phyloP scores from a whole-genome alignment of 2,329 filamentous ascomycete species.

The Alternaria conjuncta region DNA sequence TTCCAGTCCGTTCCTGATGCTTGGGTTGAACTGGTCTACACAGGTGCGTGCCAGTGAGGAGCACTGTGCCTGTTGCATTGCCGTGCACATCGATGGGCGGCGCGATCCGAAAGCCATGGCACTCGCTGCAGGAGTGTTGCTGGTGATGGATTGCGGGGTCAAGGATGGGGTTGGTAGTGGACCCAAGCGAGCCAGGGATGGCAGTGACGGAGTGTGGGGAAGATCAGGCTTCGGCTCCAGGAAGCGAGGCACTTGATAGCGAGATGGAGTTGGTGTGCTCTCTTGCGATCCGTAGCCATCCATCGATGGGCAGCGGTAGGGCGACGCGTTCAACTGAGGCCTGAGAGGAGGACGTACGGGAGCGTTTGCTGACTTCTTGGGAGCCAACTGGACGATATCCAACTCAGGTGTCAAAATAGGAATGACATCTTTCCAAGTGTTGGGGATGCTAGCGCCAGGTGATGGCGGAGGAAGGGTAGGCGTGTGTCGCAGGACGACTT shows the following conservation, averaged over 20 bases:
- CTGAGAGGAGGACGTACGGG: constrained; percentile 33
- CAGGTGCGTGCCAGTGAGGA: constrained; percentile 62
- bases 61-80: constrained; percentile 64
- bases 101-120: constrained; percentile 55
- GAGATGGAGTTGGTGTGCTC: constrained; percentile 51
- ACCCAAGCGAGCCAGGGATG: constrained; percentile 60
- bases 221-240: constrained; percentile 59
- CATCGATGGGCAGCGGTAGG: constrained; percentile 30
- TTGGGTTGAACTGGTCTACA: constrained; percentile 57
- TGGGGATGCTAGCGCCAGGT: constrained; percentile 45
- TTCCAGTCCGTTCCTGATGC: constrained; percentile 51
- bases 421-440: constrained; percentile 58
- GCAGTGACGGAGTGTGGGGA: constrained; percentile 62
- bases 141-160: constrained; percentile 63
- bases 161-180: constrained; percentile 67
- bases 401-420: constrained; percentile 64
- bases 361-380: constrained; percentile 41
- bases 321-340: constrained; percentile 30
- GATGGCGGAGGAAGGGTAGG: constrained; percentile 60
- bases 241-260: constrained; percentile 54
- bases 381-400: constrained; percentile 54
- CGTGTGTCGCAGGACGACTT: constrained; percentile 85
- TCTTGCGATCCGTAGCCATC: constrained; percentile 48
- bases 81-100: constrained; percentile 64
- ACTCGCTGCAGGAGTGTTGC: constrained; percentile 68